Percentiles rank a stretch among this genome's conserved stretches.
These are phyloP conservation scores for Trichoderma cornu-damae DNA, from an alignment of 2,329 filamentous ascomycete genomes.

Conservation along the genomic window DNA sequence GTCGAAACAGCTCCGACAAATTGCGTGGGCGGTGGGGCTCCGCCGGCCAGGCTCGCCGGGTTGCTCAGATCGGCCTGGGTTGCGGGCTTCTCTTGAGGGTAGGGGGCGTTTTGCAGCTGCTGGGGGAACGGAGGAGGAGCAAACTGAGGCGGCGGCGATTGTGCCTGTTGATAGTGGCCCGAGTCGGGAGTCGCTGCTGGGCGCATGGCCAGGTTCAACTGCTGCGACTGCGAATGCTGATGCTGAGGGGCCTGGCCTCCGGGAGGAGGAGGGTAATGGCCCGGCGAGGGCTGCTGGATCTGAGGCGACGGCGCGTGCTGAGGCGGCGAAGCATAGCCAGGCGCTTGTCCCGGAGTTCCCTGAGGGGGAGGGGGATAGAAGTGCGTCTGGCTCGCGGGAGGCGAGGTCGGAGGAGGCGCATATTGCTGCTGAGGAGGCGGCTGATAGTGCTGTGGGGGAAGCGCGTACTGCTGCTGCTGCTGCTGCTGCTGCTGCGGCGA, in stretches of 20 bases:
- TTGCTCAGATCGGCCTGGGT: constrained; percentile 10
- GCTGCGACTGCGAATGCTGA: constrained; percentile 24
- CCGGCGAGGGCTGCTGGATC: constrained; percentile 24
- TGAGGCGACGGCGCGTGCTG: constrained; percentile 32
- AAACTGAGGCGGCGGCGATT: constrained; percentile 21
- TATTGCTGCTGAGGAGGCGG: constrained; percentile 26
- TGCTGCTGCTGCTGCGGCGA: constrained; percentile 23
- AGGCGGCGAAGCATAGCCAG: constrained; percentile 30
- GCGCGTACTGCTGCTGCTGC: constrained; percentile 26
- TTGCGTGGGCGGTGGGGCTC: constrained; percentile 44
- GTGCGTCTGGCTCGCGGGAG: constrained; percentile 42
- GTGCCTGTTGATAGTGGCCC: constrained; percentile 22
- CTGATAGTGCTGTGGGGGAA: constrained; percentile 25
- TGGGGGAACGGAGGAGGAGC: constrained; percentile 29
- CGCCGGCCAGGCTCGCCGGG: constrained; percentile 33
- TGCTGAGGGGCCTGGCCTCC: constrained; percentile 22
- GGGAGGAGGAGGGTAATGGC: constrained; percentile 28
- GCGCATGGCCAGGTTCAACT: constrained; percentile 24
- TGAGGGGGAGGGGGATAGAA: constrained; percentile 36
- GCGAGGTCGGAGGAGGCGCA: constrained; percentile 44
- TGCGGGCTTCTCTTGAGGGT: constrained; percentile 10
- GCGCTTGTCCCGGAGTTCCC: constrained; percentile 19
- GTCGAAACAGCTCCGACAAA: constrained; percentile 59
- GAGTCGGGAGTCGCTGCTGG: constrained; percentile 25
- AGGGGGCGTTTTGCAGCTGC: constrained; percentile 28